Evolutionary conservation across 148 eudicot species (phyloP), one percentile per base, ranked within the genome.

Genomic region (Heliosperma pusillum): DNA sequence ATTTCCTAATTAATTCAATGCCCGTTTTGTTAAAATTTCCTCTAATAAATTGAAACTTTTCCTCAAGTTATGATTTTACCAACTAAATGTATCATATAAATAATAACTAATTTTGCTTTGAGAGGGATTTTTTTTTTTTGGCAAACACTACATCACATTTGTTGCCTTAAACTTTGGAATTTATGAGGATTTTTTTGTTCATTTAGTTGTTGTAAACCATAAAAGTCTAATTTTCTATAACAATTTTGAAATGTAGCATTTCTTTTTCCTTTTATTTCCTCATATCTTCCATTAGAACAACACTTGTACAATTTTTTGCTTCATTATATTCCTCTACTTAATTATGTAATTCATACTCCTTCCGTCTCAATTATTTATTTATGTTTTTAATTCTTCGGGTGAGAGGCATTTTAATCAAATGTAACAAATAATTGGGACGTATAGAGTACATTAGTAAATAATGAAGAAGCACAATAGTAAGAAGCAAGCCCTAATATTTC

Each of bases 111-210:
- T 47, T 2, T 47, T 47, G 10, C 16, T 24, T 61, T 61, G 61
- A 10, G 21, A 57, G n/a, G 21, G 20, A 57, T 6, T 36, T 36
- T 36, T 58, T 36, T 58, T 20, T 20, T 63, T 15, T 27, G 33
- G 36, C 36, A 63, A 63, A 63, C 40, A 65, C 69, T 33, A 65
- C 19, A 29, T 16, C 29, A 63, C 33, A 60, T 60, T 65, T 10
- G 2, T 65, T 33, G 16, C 69, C 69, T 65, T 65, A 33, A 65
- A 65, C 45, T 15, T 65, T 65, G 69, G 69, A 30, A 65, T 16
- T 16, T 50, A 50, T 50, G 55, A 15, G 55, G 13, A 1, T 50
- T 13, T 12, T 63, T 59, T n/a, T n/a, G 20, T n/a, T 59, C 20
- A n/a, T 58, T 58, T 21, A n/a, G 22, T 58, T 20, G 26, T 58